Conservation (phyloP, 208 protist genomes). For the Leishmania tarentolae region DNA sequence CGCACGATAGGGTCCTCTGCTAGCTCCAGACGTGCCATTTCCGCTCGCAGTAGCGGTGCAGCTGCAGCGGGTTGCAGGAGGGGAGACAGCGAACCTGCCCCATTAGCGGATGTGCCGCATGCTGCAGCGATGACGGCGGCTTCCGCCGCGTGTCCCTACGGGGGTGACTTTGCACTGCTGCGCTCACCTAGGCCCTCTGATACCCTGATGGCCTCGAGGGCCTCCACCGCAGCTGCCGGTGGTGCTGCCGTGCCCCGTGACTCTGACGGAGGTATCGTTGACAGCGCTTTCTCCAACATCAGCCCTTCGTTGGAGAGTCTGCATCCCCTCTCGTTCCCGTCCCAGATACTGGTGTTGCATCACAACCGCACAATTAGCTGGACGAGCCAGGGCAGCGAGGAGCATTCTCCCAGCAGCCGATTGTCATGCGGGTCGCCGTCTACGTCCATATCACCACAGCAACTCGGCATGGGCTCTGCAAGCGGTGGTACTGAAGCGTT, state of each 20-base stretch:
- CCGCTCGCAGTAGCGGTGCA: not conserved
- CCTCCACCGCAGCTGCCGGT: not conserved
- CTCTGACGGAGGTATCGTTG: not conserved
- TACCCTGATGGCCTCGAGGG: not conserved
- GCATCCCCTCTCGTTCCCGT: slow-evolving; percentile 15
- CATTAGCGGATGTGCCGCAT: not conserved
- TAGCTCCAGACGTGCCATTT: not conserved
- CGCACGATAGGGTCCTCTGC: not conserved
- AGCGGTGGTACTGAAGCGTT: not conserved
- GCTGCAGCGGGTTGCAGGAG: not conserved
- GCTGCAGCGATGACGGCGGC: not conserved
- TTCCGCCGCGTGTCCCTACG: slow-evolving; percentile 10
- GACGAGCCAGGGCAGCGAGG: slow-evolving; percentile 23
- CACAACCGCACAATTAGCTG: slow-evolving; percentile 21
- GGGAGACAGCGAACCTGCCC: not conserved
- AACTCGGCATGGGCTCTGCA: slow-evolving; percentile 2
- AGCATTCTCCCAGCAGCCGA: slow-evolving; percentile 19
- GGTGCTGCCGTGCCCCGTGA: not conserved
- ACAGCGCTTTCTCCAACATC: not conserved
- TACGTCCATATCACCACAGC: slow-evolving; percentile 14
- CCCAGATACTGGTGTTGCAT: not conserved
- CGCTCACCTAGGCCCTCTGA: slow-evolving; percentile 2
- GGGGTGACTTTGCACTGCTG: slow-evolving; percentile 5
- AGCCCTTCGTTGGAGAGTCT: slow-evolving; percentile 15
- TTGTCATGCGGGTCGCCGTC: slow-evolving; percentile 28